Conservation (phyloP, 805 yeast species). For the Candida nanaspora region DNA sequence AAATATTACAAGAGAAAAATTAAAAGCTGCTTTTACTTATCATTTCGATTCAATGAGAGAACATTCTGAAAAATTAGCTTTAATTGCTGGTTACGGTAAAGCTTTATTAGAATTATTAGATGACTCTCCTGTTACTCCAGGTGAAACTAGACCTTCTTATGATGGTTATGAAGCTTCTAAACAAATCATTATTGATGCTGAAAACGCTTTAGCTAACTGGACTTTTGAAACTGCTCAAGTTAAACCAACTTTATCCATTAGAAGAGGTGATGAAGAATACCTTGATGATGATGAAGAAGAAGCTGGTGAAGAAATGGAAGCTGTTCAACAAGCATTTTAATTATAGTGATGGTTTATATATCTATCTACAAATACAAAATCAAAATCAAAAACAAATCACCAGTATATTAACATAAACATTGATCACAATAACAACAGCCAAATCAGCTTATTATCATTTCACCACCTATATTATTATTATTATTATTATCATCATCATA, state of each 20-base stretch:
- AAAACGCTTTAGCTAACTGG: constrained; percentile 77
- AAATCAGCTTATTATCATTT: too few species aligned
- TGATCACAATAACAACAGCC: too few species aligned
- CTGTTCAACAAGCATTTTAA: constrained; percentile 35
- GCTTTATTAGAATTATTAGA: constrained; percentile 77
- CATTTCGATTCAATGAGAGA: constrained; percentile 83
- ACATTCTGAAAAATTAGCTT: constrained; percentile 77
- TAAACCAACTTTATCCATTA: constrained; percentile 70
- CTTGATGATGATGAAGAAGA: constrained; percentile 53
- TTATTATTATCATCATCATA: too few species aligned
- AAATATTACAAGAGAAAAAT: constrained; percentile 80
- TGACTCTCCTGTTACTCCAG: constrained; percentile 83
- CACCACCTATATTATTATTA: too few species aligned
- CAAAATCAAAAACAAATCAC: background rate
- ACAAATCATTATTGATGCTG: constrained; percentile 82
- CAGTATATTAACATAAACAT: background rate
- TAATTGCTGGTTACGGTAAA: constrained; percentile 87
- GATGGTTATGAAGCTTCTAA: constrained; percentile 86
- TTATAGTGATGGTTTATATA: constrained; percentile 8
- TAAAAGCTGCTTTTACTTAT: constrained; percentile 77
- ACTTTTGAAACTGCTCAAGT: constrained; percentile 78
- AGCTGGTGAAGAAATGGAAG: constrained; percentile 41
- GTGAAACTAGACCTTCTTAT: constrained; percentile 86
- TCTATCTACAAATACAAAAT: background rate
- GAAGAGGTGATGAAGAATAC: constrained; percentile 31